Percentiles rank a stretch among this genome's conserved stretches.
Evolutionary conservation across 2,329 filamentous ascomycete species (phyloP).

Genomic region (Sordariomycetes sp.): DNA sequence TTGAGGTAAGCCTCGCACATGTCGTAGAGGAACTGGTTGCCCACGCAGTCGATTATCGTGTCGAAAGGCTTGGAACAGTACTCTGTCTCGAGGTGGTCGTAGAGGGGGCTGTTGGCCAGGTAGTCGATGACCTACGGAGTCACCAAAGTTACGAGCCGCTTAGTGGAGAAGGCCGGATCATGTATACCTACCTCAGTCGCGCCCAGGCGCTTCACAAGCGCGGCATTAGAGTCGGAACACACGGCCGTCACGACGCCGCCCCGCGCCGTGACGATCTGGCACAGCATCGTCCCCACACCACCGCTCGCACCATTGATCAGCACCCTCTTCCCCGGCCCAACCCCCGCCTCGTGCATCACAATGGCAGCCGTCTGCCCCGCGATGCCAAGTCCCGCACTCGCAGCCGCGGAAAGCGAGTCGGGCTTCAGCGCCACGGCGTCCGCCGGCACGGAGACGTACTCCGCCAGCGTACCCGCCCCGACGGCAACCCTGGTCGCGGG

Average conservation of each 20-base stretch:
- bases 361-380: conserved; percentile 19
- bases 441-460: conserved; percentile 19
- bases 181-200: conserved; percentile 11
- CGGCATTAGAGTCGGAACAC: conserved; percentile 11
- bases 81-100: conserved; percentile 7
- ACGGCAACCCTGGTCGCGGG: conserved; percentile 12
- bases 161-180: background rate
- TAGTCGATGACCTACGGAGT: conserved; percentile 11
- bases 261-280: conserved; percentile 10
- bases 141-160: background rate
- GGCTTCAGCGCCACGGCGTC: conserved; percentile 15
- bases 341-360: conserved; percentile 11
- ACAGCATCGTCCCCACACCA: conserved; percentile 10
- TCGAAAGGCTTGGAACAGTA: conserved; percentile 7
- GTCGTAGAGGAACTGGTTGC: conserved; percentile 11
- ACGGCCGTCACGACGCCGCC: conserved; percentile 11
- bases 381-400: conserved; percentile 17
- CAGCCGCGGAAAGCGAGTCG: conserved; percentile 7
- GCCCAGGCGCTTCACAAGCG: conserved; percentile 10
- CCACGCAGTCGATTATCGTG: conserved; percentile 12
- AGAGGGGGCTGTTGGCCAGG: conserved; percentile 9
- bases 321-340: conserved; percentile 10
- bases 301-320: conserved; percentile 13
- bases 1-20: conserved; percentile 11
- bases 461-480: conserved; percentile 18